A percentile compares a stretch with the other conserved stretches of the same genome.
phyloP scores from a whole-genome alignment of 2,329 filamentous ascomycete species.

The Pseudogymnoascus verrucosus region DNA sequence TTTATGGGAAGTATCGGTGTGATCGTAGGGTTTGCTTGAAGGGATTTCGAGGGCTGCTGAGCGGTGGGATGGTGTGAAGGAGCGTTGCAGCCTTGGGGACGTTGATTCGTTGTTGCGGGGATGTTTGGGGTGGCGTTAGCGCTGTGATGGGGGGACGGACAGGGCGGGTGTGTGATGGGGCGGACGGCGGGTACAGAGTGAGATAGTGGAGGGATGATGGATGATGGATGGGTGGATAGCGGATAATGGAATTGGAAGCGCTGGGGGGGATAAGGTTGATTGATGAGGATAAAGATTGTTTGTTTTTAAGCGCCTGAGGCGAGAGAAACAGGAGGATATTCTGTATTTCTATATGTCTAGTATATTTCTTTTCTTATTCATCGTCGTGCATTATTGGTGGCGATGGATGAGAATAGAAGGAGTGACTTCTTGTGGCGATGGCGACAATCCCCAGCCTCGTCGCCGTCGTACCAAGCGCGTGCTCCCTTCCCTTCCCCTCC shows the following conservation, averaged over 20 bases:
- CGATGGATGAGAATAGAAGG: background rate
- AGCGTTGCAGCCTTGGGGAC: background rate
- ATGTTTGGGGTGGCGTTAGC: background rate
- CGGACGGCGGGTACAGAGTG: background rate
- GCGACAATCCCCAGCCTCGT: background rate
- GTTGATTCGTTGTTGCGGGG: slow-evolving; percentile 1
- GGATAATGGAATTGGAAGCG: background rate
- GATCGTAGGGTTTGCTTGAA: background rate
- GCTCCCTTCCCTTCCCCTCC: background rate
- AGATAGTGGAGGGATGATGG: background rate
- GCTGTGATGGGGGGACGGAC: background rate
- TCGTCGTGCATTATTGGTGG: background rate
- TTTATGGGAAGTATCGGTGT: background rate
- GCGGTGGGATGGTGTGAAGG: background rate
- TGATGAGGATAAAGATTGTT: background rate
- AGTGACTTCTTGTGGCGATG: background rate
- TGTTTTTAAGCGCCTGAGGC: background rate
- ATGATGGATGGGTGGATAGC: slow-evolving; percentile 2
- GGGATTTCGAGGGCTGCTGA: background rate
- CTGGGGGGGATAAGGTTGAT: background rate
- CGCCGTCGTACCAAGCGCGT: background rate
- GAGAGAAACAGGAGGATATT: background rate
- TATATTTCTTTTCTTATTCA: background rate
- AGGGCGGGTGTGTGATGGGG: background rate
- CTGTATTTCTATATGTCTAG: background rate